Percentiles rank a stretch among this genome's conserved stretches.
phyloP scores from a whole-genome alignment of 2,329 filamentous ascomycete genomes.

The Nigrospora sphaerica region DNA sequence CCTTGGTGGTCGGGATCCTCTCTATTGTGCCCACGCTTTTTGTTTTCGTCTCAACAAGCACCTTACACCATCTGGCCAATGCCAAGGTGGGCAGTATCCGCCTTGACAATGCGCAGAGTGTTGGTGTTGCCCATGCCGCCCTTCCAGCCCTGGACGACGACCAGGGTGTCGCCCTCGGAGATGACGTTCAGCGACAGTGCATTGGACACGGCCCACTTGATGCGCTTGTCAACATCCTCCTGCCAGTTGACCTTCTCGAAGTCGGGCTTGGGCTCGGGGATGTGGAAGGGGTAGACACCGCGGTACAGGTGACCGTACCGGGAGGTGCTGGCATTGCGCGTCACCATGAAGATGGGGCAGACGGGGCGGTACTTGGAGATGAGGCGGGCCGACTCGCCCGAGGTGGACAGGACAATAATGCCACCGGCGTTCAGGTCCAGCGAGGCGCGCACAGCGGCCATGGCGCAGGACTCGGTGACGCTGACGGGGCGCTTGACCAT shows the following conservation, averaged over 20 bases:
- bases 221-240: conserved; percentile 94
- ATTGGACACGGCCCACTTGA: conserved; percentile 92
- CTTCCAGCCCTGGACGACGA: conserved; percentile 87
- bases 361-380: conserved; percentile 98
- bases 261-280: conserved; percentile 89
- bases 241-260: conserved; percentile 93
- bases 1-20: too few species aligned
- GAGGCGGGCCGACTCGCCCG: conserved; percentile 87
- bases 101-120: conserved; percentile 61
- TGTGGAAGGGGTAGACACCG: conserved; percentile 95
- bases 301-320: conserved; percentile 94
- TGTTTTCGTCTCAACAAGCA: not conserved
- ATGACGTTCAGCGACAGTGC: conserved; percentile 78
- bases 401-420: conserved; percentile 93
- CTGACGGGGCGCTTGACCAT: conserved; percentile 76
- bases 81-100: conserved; percentile 51
- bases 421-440: conserved; percentile 94
- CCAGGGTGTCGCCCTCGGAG: conserved; percentile 63
- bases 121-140: conserved; percentile 90
- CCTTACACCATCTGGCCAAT: conserved; percentile 36
- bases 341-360: conserved; percentile 99
- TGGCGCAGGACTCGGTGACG: conserved; percentile 89
- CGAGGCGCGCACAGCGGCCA: conserved; percentile 92
- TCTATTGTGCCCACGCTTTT: not conserved
- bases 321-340: conserved; percentile 74